Evolutionary conservation across 176 grass and related monocot genomes (phyloP).

Genomic region (Ananas comosus): DNA sequence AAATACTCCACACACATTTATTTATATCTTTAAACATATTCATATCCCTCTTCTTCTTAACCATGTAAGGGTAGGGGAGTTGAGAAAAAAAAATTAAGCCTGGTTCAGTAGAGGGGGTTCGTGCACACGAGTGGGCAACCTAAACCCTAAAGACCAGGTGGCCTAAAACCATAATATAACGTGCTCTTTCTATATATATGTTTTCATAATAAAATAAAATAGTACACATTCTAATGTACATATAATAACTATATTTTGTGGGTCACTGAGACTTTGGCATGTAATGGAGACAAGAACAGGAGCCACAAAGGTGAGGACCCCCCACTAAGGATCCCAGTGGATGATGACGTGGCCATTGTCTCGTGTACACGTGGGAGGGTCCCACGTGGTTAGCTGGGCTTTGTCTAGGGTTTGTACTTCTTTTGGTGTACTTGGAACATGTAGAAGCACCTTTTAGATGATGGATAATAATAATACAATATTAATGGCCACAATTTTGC

Average conservation of each 20-base stretch:
- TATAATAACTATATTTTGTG: neutral
- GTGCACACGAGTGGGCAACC: slow-evolving; percentile 69
- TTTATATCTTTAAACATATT: too few relatives aligned
- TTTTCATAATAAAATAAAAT: too few relatives aligned
- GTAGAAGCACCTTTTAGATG: neutral
- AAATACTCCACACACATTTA: neutral
- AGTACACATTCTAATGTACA: too few relatives aligned
- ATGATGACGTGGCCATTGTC: slow-evolving; percentile 20
- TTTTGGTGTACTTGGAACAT: neutral
- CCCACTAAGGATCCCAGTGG: slow-evolving; percentile 42
- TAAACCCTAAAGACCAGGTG: slow-evolving; percentile 42
- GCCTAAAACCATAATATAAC: slow-evolving; percentile 8
- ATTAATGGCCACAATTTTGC: slow-evolving; percentile 19
- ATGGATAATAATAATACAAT: neutral
- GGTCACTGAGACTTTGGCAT: slow-evolving; percentile 22
- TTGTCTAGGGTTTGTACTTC: slow-evolving; percentile 16
- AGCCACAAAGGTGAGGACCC: slow-evolving; percentile 29
- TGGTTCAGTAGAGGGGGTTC: slow-evolving; percentile 40
- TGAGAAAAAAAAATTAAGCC: slow-evolving; percentile 11
- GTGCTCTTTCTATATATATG: too few relatives aligned
- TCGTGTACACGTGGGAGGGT: slow-evolving; percentile 28
- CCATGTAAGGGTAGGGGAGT: slow-evolving; percentile 24
- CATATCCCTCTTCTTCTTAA: neutral
- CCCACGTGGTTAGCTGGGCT: slow-evolving; percentile 14
- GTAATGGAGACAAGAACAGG: slow-evolving; percentile 46